Evolutionary conservation across 73 alveolate genomes (phyloP), one percentile per base, ranked within the genome.

Genomic region (Paramecium tetraurelia): DNA sequence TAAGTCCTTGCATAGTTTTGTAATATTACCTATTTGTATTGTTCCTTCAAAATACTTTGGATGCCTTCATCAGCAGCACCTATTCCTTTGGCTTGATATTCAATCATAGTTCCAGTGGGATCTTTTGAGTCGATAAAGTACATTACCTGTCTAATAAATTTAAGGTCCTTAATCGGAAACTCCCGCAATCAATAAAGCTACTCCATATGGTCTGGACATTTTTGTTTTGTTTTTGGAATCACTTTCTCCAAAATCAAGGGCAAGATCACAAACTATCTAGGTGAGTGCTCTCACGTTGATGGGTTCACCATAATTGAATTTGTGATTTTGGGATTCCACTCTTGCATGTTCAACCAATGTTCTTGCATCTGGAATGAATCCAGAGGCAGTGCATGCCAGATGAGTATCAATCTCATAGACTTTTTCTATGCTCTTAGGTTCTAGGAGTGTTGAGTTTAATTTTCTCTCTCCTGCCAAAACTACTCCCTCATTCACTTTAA

Each of bases 31-130:
- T 93, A 93, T 31, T 96, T 95, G 83, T 95, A 98, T 95, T 93
- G 84, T 87, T 98, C 99, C 71, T 97, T 94, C 63, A 98, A 89
- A 85, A 95, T 95, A 75, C 98, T 92, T 93, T 96, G 94, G 33
- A 98, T 99, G 36, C 99, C 98, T 93, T 98, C 99, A 59, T 96
- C 97, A 38, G 98, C 99, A 63, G 98, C 95, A 40, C 99, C 99
- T 70, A 98, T 97, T 69, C 98, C 98, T 85, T 97, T 94, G 24
- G 99, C 99, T 93, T 98, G 57, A 94, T 96, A 98, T 93, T 98
- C 95, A 20, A 98, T 94, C 94, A 94, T 94, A 58, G 98, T 96
- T 11, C 99, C 99, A 46, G 99, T 96, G 12, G 99, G 99, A 72
- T 98, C 99, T 89, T 70, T 22, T 7, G 8, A 18, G 14, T 3